These are phyloP conservation scores for Phaffomyces antillensis DNA, from an alignment of 805 yeast genomes.

Conservation along the genomic window DNA sequence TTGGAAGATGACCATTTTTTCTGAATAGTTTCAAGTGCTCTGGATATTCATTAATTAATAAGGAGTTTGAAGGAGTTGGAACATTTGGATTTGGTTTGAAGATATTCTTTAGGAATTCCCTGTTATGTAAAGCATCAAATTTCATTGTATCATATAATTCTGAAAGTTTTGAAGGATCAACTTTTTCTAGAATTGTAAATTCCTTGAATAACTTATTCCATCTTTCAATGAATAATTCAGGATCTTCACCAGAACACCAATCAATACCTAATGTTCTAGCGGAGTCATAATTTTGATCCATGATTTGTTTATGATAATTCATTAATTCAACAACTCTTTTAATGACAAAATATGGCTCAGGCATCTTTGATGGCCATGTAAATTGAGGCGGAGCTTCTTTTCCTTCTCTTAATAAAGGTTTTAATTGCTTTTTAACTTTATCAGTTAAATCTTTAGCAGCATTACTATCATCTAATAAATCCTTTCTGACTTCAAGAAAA, in stretches of 20 bases:
- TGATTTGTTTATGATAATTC: conserved; percentile 80
- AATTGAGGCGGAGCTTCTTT: conserved; percentile 96
- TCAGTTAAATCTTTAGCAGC: conserved; percentile 99
- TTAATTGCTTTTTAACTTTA: conserved; percentile 91
- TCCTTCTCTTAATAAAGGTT: conserved; percentile 90
- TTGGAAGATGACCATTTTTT: conserved; percentile 10
- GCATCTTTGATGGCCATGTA: conserved; percentile 98
- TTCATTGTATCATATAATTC: conserved; percentile 98
- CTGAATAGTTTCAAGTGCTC: conserved; percentile 22
- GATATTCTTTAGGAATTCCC: conserved; percentile 78
- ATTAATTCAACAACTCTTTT: conserved; percentile 91
- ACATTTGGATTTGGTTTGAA: conserved; percentile 57
- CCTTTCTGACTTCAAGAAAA: conserved; percentile 77
- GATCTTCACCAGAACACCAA: conserved; percentile 98
- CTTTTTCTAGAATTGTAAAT: conserved; percentile 87
- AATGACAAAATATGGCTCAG: conserved; percentile 92
- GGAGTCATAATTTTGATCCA: conserved; percentile 71
- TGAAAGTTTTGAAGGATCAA: conserved; percentile 94
- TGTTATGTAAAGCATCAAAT: conserved; percentile 92
- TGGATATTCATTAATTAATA: conserved; percentile 23
- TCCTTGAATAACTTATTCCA: conserved; percentile 97
- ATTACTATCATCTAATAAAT: conserved; percentile 88
- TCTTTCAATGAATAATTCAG: conserved; percentile 81
- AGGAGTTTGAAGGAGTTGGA: conserved; percentile 23
- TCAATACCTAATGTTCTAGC: conserved; percentile 59